Percentiles rank a stretch among this genome's conserved stretches.
Evolutionary conservation across 805 yeast genomes (phyloP).

Genomic region (Hyphopichia homilentoma): DNA sequence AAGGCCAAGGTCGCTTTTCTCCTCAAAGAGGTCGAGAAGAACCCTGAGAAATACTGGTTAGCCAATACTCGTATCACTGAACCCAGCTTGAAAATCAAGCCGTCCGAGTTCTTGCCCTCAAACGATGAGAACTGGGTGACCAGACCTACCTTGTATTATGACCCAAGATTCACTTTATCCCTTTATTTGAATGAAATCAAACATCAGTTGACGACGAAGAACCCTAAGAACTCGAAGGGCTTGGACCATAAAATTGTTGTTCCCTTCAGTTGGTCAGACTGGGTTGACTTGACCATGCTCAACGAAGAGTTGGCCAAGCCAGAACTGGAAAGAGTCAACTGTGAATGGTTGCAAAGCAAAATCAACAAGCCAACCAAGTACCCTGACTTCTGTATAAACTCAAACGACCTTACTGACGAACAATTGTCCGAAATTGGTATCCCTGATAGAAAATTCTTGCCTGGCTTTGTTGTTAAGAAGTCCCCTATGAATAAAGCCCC

Average conservation of each 20-base stretch:
- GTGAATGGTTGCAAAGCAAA: slow-evolving; percentile 18
- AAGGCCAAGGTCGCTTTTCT: slow-evolving; percentile 15
- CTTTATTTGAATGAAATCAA: slow-evolving; percentile 40
- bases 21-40: slow-evolving; percentile 15
- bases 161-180: slow-evolving; percentile 52
- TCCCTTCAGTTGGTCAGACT: slow-evolving; percentile 47
- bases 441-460: slow-evolving; percentile 21
- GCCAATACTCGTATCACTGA: slow-evolving; percentile 24
- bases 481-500: slow-evolving; percentile 29
- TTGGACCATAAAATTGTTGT: slow-evolving; percentile 11
- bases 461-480: slow-evolving; percentile 37
- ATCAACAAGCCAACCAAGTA: slow-evolving; percentile 15
- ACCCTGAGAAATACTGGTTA: slow-evolving; percentile 24
- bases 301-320: slow-evolving; percentile 17
- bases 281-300: slow-evolving; percentile 42
- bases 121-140: slow-evolving; percentile 6
- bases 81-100: slow-evolving; percentile 14
- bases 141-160: slow-evolving; percentile 26
- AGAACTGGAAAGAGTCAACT: slow-evolving; percentile 9
- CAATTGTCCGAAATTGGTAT: slow-evolving; percentile 19
- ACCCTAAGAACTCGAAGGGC: slow-evolving; percentile 9
- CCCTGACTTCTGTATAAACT: slow-evolving; percentile 15
- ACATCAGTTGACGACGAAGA: slow-evolving; percentile 13
- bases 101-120: slow-evolving; percentile 14
- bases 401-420: slow-evolving; percentile 12